A percentile compares a stretch with the other conserved stretches of the same genome.
These are phyloP conservation scores for Tylopilus cervinicoccineus DNA, from an alignment of 768 basidiomycete genomes.

Conservation along the genomic window DNA sequence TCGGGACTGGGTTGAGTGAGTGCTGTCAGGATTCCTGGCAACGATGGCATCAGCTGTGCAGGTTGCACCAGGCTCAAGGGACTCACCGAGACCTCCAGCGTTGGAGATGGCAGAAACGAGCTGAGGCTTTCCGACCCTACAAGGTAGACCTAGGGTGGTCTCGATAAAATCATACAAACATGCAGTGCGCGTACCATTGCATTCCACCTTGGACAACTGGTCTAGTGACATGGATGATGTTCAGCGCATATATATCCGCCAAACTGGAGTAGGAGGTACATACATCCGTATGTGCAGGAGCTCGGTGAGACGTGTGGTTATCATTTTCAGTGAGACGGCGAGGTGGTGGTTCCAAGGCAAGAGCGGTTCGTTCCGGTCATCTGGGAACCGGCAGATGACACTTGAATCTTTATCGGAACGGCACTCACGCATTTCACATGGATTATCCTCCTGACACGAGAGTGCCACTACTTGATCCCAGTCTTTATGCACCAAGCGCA, in stretches of 20 bases:
- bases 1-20: slow-evolving; percentile 85
- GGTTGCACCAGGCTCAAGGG: not conserved
- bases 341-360: not conserved
- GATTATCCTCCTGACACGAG: not conserved
- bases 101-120: slow-evolving; percentile 78
- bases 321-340: slow-evolving; percentile 25
- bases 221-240: slow-evolving; percentile 31
- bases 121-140: slow-evolving; percentile 74
- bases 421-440: too few relatives aligned
- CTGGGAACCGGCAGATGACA: not conserved
- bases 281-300: slow-evolving; percentile 65
- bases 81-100: slow-evolving; percentile 72
- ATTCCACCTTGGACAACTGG: slow-evolving; percentile 87
- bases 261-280: slow-evolving; percentile 31
- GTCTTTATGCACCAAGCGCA: slow-evolving; percentile 11
- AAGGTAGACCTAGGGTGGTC: not conserved
- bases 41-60: not conserved
- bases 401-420: too few relatives aligned
- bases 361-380: not conserved
- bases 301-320: slow-evolving; percentile 57
- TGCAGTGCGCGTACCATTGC: slow-evolving; percentile 61
- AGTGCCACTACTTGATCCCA: slow-evolving; percentile 8
- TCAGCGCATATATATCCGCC: not conserved
- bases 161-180: not conserved
- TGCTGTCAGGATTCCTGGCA: slow-evolving; percentile 74